These are phyloP conservation scores for Aspergillus brasiliensis DNA, from an alignment of 2,329 filamentous ascomycete genomes.

Conservation along the genomic window DNA sequence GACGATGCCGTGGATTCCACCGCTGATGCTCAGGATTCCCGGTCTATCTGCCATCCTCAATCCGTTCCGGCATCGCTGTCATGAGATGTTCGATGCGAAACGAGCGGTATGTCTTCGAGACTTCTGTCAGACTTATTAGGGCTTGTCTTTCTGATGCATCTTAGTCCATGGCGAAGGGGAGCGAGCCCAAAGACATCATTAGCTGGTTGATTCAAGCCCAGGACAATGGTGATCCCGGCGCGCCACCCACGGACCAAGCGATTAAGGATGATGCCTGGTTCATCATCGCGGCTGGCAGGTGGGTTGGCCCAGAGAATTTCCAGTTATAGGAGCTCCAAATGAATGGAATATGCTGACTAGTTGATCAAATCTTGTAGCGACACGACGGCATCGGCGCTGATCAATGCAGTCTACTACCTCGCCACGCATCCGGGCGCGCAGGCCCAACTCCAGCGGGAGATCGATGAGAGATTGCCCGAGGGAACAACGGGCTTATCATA, in stretches of 20 bases:
- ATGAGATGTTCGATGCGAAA: background rate
- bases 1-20: background rate
- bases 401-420: constrained; percentile 37
- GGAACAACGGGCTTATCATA: background rate
- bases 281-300: constrained; percentile 20
- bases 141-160: background rate
- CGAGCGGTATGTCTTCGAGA: background rate
- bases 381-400: constrained; percentile 37
- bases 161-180: background rate
- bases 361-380: constrained; percentile 24
- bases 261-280: constrained; percentile 19
- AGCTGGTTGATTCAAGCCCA: constrained; percentile 21
- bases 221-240: constrained; percentile 15
- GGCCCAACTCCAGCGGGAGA: constrained; percentile 32
- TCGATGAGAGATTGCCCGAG: constrained; percentile 24
- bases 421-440: constrained; percentile 31
- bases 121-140: too few species aligned
- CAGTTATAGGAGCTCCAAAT: background rate
- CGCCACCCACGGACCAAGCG: constrained; percentile 13
- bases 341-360: too few species aligned
- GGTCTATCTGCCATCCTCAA: background rate
- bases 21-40: background rate
- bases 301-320: background rate
- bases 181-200: constrained; percentile 21
- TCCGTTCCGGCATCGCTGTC: background rate